phyloP scores from a whole-genome alignment of 371 early-diverging fungal genomes.

The Mucor sp. region DNA sequence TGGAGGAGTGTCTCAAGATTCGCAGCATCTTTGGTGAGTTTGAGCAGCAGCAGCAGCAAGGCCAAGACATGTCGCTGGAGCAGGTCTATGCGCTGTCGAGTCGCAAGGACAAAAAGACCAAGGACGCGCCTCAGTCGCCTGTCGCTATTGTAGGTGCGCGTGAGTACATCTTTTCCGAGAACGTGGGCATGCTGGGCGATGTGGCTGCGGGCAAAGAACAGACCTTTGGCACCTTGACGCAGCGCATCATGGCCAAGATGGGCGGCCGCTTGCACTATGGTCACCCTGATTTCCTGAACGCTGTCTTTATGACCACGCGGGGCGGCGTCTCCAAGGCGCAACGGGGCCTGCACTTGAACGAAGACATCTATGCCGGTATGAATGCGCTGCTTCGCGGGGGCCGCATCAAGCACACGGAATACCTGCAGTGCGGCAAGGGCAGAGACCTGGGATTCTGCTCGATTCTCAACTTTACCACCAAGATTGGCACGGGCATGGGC shows the following conservation, averaged over 20 bases:
- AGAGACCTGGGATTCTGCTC: constrained; percentile 91
- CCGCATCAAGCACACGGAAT: constrained; percentile 89
- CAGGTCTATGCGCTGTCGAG: constrained; percentile 29
- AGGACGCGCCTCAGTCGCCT: constrained; percentile 44
- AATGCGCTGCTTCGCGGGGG: constrained; percentile 86
- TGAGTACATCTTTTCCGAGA: constrained; percentile 91
- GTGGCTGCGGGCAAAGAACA: constrained; percentile 93
- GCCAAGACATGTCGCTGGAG: constrained; percentile 42
- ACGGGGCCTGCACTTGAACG: constrained; percentile 89
- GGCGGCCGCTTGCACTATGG: constrained; percentile 91
- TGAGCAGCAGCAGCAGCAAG: constrained; percentile 70
- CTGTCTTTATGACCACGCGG: constrained; percentile 86
- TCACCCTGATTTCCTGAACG: constrained; percentile 91
- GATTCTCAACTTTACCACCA: constrained; percentile 87
- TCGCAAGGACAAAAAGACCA: background rate
- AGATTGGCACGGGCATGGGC: constrained; percentile 93
- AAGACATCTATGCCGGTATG: constrained; percentile 95
- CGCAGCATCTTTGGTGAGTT: constrained; percentile 90
- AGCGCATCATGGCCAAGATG: constrained; percentile 85
- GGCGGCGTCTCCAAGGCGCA: constrained; percentile 91
- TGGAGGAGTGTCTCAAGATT: constrained; percentile 89
- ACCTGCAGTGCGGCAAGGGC: constrained; percentile 92
- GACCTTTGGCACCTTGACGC: constrained; percentile 87
- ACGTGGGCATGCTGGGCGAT: constrained; percentile 87
- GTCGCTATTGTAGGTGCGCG: constrained; percentile 92